Percentiles rank a stretch among this genome's conserved stretches.
These are phyloP conservation scores for Olyra latifolia DNA, from an alignment of 176 grass and related monocot species.

Conservation along the genomic window DNA sequence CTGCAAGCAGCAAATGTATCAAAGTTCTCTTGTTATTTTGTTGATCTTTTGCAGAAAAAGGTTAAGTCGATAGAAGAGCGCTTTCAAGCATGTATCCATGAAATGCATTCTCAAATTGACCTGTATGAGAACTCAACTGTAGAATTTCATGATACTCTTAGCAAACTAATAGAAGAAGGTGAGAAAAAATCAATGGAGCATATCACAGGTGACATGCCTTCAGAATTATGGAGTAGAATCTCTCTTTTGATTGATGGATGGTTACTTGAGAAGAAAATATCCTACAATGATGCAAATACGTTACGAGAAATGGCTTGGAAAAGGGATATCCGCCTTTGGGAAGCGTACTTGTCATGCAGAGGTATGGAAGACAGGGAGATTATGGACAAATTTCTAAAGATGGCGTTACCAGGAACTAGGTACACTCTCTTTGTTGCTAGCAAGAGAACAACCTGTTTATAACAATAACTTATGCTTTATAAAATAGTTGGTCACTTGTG, in stretches of 20 bases:
- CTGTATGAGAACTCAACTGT: conserved; percentile 79
- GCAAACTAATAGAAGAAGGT: conserved; percentile 74
- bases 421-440: conserved; percentile 36
- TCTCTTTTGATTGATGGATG: conserved; percentile 80
- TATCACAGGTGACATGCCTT: conserved; percentile 55
- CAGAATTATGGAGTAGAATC: conserved; percentile 81
- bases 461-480: not conserved
- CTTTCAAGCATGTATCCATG: conserved; percentile 56
- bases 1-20: conserved; percentile 50
- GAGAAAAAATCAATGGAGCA: conserved; percentile 50
- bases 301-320: conserved; percentile 80
- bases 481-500: conserved; percentile 7
- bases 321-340: conserved; percentile 64
- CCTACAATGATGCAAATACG: conserved; percentile 51
- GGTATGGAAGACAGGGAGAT: conserved; percentile 69
- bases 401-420: conserved; percentile 63
- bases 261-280: conserved; percentile 95
- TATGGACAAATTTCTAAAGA: conserved; percentile 71
- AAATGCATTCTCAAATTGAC: conserved; percentile 77
- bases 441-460: conserved; percentile 7
- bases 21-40: conserved; percentile 47
- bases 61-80: conserved; percentile 64
- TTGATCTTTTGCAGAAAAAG: conserved; percentile 67
- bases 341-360: conserved; percentile 74
- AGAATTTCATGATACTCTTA: conserved; percentile 75